Conservation (phyloP, 2,329 filamentous ascomycete species). For the Eutypa lata region DNA sequence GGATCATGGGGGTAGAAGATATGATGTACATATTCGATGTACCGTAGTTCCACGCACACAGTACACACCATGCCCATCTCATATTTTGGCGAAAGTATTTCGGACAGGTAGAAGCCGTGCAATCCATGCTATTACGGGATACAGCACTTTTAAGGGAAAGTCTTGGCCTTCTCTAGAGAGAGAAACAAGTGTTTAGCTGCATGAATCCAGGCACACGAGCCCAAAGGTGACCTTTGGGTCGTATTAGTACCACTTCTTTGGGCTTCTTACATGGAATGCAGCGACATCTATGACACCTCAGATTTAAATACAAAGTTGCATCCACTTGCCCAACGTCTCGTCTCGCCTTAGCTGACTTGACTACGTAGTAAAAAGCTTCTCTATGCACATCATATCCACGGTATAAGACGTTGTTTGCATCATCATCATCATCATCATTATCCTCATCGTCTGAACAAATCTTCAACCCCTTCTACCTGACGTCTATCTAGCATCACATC, state of each 20-base stretch:
- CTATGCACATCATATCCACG: background rate
- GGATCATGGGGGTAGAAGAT: background rate
- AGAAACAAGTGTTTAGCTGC: background rate
- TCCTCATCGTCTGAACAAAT: background rate
- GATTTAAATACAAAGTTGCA: background rate
- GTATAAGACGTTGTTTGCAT: background rate
- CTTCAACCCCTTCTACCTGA: background rate
- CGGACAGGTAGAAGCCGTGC: background rate
- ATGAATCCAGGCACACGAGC: constrained; percentile 1
- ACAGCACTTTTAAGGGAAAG: background rate
- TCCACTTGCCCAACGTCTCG: background rate
- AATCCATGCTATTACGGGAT: background rate
- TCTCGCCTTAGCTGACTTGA: background rate
- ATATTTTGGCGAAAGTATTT: too few relatives aligned
- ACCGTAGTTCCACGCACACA: background rate
- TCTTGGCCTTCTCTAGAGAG: background rate
- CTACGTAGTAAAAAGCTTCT: background rate
- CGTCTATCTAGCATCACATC: background rate
- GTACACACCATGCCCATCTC: background rate
- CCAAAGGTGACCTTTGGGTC: background rate
- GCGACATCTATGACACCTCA: background rate
- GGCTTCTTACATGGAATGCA: background rate
- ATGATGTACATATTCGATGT: background rate
- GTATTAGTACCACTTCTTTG: background rate
- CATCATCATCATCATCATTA: background rate